A percentile compares a stretch with the other conserved stretches of the same genome.
phyloP scores from a whole-genome alignment of 2,329 filamentous ascomycete genomes.

The Xylaria sp. region DNA sequence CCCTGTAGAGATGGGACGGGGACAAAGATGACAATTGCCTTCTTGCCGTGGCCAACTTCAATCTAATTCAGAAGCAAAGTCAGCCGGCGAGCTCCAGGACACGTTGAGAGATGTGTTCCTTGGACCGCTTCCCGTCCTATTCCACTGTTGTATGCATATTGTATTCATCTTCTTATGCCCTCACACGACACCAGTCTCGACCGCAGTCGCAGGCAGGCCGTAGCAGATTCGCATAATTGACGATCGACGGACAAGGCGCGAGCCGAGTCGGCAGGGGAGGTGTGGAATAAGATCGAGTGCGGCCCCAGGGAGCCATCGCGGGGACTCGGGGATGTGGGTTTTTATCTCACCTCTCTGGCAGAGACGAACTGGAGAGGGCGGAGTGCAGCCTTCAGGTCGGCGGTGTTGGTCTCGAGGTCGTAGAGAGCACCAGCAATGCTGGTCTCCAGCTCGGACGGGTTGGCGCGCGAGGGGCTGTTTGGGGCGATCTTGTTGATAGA shows the following conservation, averaged over 20 bases:
- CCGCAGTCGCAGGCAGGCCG: constrained; percentile 39
- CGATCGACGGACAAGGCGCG: constrained; percentile 28
- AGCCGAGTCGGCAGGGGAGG: constrained; percentile 24
- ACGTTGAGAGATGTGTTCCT: constrained; percentile 60
- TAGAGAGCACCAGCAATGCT: constrained; percentile 96
- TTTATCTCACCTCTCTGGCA: constrained; percentile 89
- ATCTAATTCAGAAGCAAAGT: constrained; percentile 82
- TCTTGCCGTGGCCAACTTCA: constrained; percentile 99
- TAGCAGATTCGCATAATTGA: constrained; percentile 41
- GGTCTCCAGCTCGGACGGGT: constrained; percentile 97
- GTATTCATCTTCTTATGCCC: constrained; percentile 41
- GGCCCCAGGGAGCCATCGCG: constrained; percentile 40
- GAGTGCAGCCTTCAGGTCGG: constrained; percentile 95
- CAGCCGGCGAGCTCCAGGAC: constrained; percentile 81
- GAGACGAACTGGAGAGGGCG: constrained; percentile 98
- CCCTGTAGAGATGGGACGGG: constrained; percentile 97
- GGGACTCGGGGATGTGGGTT: constrained; percentile 39
- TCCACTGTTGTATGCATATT: constrained; percentile 59
- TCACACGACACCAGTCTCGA: constrained; percentile 38
- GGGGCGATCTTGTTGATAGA: constrained; percentile 86
- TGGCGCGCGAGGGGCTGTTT: constrained; percentile 96
- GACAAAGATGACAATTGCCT: constrained; percentile 99
- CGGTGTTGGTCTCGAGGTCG: constrained; percentile 99
- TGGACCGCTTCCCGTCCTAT: constrained; percentile 82
- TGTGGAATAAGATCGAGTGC: constrained; percentile 48